These are phyloP conservation scores for Westerdykella aurantiaca DNA, from an alignment of 2,329 filamentous ascomycete species.

Conservation along the genomic window DNA sequence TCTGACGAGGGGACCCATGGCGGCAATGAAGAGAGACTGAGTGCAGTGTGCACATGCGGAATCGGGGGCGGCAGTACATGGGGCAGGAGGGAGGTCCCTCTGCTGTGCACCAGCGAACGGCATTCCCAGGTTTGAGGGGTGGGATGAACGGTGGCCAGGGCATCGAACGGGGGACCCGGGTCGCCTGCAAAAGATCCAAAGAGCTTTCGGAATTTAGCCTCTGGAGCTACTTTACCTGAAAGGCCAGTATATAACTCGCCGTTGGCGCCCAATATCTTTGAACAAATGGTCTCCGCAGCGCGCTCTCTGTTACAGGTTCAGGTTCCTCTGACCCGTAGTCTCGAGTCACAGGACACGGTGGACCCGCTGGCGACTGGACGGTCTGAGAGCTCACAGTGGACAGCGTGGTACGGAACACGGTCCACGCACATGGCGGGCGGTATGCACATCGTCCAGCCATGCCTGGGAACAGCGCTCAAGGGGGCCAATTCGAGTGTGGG, in stretches of 20 bases:
- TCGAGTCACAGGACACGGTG: slow-evolving; percentile 11
- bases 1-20: slow-evolving; percentile 27
- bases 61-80: slow-evolving; percentile 24
- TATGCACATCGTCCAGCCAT: slow-evolving; percentile 10
- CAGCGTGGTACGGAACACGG: slow-evolving; percentile 22
- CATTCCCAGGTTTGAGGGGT: slow-evolving; percentile 28
- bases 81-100: slow-evolving; percentile 13
- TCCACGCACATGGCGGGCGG: slow-evolving; percentile 30
- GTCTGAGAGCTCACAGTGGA: slow-evolving; percentile 9
- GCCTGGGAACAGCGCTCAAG: slow-evolving; percentile 7
- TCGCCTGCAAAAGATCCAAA: slow-evolving; percentile 24
- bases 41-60: slow-evolving; percentile 22
- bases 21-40: slow-evolving; percentile 14
- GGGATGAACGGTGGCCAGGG: slow-evolving; percentile 23
- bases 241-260: slow-evolving; percentile 23
- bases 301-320: slow-evolving; percentile 10
- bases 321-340: slow-evolving; percentile 25
- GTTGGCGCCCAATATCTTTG: slow-evolving; percentile 25
- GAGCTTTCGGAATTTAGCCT: slow-evolving; percentile 29
- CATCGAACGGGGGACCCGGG: slow-evolving; percentile 22
- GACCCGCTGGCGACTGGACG: slow-evolving; percentile 6
- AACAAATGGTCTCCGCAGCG: slow-evolving; percentile 9
- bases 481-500: slow-evolving; percentile 18
- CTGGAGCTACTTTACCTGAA: slow-evolving; percentile 29
- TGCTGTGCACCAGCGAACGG: slow-evolving; percentile 27